These are phyloP conservation scores for Biscogniauxia marginata DNA, from an alignment of 2,329 filamentous ascomycete species.

Conservation along the genomic window DNA sequence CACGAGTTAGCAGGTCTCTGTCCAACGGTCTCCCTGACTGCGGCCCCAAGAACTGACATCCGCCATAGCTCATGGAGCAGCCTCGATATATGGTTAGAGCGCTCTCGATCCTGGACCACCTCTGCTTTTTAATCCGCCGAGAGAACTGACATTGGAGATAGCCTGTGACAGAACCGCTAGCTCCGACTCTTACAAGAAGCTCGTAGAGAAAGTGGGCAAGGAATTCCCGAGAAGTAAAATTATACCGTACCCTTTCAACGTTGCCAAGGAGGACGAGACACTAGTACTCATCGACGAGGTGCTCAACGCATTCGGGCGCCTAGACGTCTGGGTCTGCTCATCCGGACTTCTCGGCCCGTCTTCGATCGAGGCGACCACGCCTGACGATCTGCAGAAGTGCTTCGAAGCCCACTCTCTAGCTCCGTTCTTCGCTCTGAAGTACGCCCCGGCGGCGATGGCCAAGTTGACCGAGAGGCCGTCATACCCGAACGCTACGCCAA, in stretches of 20 bases:
- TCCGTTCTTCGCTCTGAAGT: conserved; percentile 65
- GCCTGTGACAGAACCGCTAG: conserved; percentile 48
- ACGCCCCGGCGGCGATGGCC: conserved; percentile 61
- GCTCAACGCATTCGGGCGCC: conserved; percentile 56
- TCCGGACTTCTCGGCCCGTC: conserved; percentile 57
- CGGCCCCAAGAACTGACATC: no score
- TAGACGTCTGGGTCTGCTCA: conserved; percentile 61
- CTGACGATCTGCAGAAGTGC: conserved; percentile 53
- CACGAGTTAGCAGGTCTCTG: conserved; percentile 57
- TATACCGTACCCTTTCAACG: conserved; percentile 60
- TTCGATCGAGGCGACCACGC: conserved; percentile 54
- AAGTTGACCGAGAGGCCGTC: conserved; percentile 54
- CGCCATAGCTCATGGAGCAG: conserved; percentile 57
- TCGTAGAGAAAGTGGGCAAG: conserved; percentile 42
- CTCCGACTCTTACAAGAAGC: conserved; percentile 37
- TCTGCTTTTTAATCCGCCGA: background rate
- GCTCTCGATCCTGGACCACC: background rate
- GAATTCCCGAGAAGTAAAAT: conserved; percentile 56
- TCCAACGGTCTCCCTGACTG: no score
- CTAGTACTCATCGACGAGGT: conserved; percentile 61
- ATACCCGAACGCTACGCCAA: conserved; percentile 61
- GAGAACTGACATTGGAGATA: conserved; percentile 24
- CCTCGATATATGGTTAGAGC: conserved; percentile 55
- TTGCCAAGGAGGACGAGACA: conserved; percentile 59
- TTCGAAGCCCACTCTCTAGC: conserved; percentile 62